A percentile compares a stretch with the other conserved stretches of the same genome.
Evolutionary conservation across 164 flowering plant genomes (phyloP).

Genomic region (Stephania cephalantha): DNA sequence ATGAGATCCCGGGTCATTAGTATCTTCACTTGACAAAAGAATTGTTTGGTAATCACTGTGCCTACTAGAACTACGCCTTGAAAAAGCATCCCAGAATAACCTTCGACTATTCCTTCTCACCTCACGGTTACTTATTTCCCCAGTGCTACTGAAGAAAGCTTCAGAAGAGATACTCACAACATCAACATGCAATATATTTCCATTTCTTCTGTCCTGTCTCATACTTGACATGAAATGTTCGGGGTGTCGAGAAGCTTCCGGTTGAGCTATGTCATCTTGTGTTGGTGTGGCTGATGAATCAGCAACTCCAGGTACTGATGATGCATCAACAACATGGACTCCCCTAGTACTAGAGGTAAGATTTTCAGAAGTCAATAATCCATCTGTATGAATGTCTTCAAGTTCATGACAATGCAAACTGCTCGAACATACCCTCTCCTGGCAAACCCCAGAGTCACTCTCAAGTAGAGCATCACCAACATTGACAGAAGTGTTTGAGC

Average conservation of each 20-base stretch:
- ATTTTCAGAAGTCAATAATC: slow-evolving; percentile 25
- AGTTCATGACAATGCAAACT: slow-evolving; percentile 19
- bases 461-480: slow-evolving; percentile 21
- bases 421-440: slow-evolving; percentile 25
- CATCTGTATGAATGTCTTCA: slow-evolving; percentile 22
- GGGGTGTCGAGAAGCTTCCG: slow-evolving; percentile 32
- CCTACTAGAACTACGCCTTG: slow-evolving; percentile 65
- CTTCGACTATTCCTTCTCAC: slow-evolving; percentile 64
- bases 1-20: slow-evolving; percentile 41
- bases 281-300: slow-evolving; percentile 22
- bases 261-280: slow-evolving; percentile 31
- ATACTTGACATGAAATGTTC: slow-evolving; percentile 38
- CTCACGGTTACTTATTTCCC: slow-evolving; percentile 42
- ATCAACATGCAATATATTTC: slow-evolving; percentile 49
- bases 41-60: slow-evolving; percentile 42
- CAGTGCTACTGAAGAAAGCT: slow-evolving; percentile 28
- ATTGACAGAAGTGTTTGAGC: slow-evolving; percentile 20
- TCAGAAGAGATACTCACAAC: slow-evolving; percentile 53
- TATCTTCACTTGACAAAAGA: slow-evolving; percentile 42
- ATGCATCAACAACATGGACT: slow-evolving; percentile 20
- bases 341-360: slow-evolving; percentile 16
- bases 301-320: slow-evolving; percentile 24
- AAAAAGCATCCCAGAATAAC: slow-evolving; percentile 79
- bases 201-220: slow-evolving; percentile 34
- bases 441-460: slow-evolving; percentile 17